These are phyloP conservation scores for Neurospora sp. DNA, from an alignment of 495 filamentous ascomycete species.

Conservation along the genomic window DNA sequence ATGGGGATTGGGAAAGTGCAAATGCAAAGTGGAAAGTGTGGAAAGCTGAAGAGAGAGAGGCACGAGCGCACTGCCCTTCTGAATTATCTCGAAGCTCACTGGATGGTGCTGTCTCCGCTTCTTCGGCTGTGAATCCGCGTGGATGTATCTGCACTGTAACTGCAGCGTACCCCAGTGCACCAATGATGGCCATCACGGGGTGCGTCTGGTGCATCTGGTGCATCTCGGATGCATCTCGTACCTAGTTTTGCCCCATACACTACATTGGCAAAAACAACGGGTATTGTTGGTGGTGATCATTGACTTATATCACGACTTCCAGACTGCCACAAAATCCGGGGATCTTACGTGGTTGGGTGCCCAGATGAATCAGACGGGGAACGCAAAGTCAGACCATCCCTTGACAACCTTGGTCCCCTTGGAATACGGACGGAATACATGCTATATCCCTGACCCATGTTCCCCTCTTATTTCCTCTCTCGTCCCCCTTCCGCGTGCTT, in stretches of 20 bases:
- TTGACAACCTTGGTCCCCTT: not conserved
- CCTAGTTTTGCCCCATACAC: not conserved
- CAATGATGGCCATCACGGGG: not conserved
- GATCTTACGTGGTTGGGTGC: not conserved
- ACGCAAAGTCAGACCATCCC: not conserved
- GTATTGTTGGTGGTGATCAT: not conserved
- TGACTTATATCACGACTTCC: not conserved
- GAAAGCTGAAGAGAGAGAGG: not conserved
- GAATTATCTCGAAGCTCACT: not conserved
- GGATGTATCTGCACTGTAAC: not conserved
- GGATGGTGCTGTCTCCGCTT: not conserved
- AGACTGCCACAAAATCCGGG: not conserved
- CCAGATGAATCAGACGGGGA: not conserved
- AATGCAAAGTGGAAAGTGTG: not conserved
- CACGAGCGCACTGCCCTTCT: not conserved
- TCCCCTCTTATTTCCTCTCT: constrained; percentile 6
- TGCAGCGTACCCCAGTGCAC: not conserved
- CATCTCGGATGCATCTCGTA: not conserved
- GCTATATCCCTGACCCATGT: not conserved
- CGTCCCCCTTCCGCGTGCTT: constrained; percentile 9
- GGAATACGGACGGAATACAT: not conserved
- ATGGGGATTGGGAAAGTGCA: not conserved
- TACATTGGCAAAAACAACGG: not conserved
- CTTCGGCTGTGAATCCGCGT: not conserved
- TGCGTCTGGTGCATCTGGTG: not conserved